A percentile compares a stretch with the other conserved stretches of the same genome.
Conservation (phyloP, 331 rosid genomes). For the Rhamnella rubrinervis region DNA sequence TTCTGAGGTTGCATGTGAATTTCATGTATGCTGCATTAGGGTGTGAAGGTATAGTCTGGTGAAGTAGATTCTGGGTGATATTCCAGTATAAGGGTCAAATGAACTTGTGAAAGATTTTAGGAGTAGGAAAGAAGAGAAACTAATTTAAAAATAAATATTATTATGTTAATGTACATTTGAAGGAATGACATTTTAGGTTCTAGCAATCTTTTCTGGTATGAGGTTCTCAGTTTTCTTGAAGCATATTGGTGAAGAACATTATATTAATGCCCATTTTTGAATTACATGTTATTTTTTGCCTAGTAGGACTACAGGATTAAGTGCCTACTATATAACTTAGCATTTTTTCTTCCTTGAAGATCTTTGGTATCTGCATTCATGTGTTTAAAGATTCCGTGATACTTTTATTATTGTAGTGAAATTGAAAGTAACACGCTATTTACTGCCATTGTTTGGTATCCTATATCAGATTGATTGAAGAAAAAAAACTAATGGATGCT, state of each 20-base stretch:
- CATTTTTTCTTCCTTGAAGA: no score
- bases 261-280: neutral
- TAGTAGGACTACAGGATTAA: no score
- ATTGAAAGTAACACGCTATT: slow-evolving; percentile 4
- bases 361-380: neutral
- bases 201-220: neutral
- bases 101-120: neutral
- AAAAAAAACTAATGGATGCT: slow-evolving; percentile 92
- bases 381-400: neutral
- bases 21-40: neutral
- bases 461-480: slow-evolving; percentile 68
- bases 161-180: neutral
- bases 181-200: neutral
- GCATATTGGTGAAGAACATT: neutral
- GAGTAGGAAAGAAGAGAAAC: neutral
- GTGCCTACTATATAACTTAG: no score
- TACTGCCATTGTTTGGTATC: neutral
- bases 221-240: neutral
- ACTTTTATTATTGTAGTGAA: neutral
- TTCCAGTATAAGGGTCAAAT: slow-evolving; percentile 1
- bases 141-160: neutral
- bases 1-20: neutral
- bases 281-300: neutral
- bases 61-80: neutral
- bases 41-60: neutral